A percentile compares a stretch with the other conserved stretches of the same genome.
Evolutionary conservation across 345 rosid species (phyloP).

Genomic region (Salix udensis): DNA sequence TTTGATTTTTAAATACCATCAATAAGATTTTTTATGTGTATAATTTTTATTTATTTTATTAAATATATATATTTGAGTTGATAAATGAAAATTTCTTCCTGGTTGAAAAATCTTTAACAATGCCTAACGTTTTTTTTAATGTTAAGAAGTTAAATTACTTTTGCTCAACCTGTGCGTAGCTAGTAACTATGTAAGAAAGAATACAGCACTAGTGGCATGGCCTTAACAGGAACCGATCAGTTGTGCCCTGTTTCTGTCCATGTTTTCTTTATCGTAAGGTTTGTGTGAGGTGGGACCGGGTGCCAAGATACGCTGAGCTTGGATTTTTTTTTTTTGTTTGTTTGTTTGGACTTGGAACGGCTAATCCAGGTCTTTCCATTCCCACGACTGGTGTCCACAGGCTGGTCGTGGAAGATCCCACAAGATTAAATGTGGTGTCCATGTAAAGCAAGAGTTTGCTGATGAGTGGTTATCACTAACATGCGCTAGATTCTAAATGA

Average conservation of each 20-base stretch:
- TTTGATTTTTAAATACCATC: too few relatives aligned
- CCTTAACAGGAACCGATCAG: neutral
- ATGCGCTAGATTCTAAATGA: neutral
- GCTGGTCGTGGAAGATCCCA: neutral
- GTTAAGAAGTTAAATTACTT: too few relatives aligned
- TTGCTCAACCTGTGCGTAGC: too few relatives aligned
- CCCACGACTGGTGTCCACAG: constrained; percentile 1
- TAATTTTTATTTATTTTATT: too few relatives aligned
- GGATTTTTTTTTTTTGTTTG: neutral
- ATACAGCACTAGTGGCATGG: too few relatives aligned
- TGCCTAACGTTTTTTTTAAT: too few relatives aligned
- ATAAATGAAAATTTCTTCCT: too few relatives aligned
- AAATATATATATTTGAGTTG: too few relatives aligned
- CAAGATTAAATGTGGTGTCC: constrained; percentile 1
- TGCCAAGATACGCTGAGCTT: neutral
- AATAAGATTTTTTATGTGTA: too few relatives aligned
- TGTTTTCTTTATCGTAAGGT: neutral
- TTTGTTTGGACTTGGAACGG: neutral
- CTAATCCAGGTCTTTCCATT: neutral
- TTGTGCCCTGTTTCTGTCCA: constrained; percentile 1
- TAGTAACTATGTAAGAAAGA: too few relatives aligned
- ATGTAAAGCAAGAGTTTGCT: neutral
- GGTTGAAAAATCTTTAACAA: too few relatives aligned
- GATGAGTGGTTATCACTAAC: neutral
- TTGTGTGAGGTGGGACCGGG: neutral